Evolutionary conservation across 345 rosid species (phyloP).

Genomic region (Heritiera littoralis): DNA sequence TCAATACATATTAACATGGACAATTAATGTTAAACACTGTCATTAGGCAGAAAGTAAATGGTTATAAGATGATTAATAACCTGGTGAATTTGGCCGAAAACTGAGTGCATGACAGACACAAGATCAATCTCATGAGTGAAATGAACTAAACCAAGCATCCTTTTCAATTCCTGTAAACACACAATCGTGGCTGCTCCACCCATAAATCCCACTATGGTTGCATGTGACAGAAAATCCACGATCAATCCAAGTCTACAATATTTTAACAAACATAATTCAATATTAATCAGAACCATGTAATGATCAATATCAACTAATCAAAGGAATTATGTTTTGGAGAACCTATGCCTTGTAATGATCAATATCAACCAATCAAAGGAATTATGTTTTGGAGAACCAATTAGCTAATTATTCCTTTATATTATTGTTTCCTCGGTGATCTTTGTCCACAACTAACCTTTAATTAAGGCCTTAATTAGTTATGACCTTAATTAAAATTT

Average conservation of each 20-base stretch:
- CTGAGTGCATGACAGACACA: constrained; percentile 76
- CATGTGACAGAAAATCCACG: constrained; percentile 95
- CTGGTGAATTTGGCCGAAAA: constrained; percentile 72
- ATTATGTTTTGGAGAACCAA: neutral
- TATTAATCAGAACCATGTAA: neutral
- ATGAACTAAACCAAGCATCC: constrained; percentile 77
- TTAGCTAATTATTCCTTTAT: neutral
- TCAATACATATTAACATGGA: neutral
- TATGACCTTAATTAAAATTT: neutral
- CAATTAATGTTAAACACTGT: neutral
- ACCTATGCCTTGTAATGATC: neutral
- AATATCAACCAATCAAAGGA: too few relatives aligned
- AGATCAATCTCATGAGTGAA: constrained; percentile 87
- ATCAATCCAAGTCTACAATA: constrained; percentile 78
- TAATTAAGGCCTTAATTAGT: neutral
- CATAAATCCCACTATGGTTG: constrained; percentile 97
- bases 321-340: too few relatives aligned
- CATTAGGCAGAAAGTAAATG: neutral
- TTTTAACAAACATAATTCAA: constrained; percentile 1
- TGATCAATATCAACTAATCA: neutral
- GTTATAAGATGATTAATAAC: constrained; percentile 29
- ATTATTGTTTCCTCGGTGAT: neutral
- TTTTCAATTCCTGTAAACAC: constrained; percentile 87
- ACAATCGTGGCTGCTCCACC: constrained; percentile 98
- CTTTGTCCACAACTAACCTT: neutral